Conservation (phyloP, 1,284 basidiomycete genomes). For the Xerocomus nothofagi region DNA sequence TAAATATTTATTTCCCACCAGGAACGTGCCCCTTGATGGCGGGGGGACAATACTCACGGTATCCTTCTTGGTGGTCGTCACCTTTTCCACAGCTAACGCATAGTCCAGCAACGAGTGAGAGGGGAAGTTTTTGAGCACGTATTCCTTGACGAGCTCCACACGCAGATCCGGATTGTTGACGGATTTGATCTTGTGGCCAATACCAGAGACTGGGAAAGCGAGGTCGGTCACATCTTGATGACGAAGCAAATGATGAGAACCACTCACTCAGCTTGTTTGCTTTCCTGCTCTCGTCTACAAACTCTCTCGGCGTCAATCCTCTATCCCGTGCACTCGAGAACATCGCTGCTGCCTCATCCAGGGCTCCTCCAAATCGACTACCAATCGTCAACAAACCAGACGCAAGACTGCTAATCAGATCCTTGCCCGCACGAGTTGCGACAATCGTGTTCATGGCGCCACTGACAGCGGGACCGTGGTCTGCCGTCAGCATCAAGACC, state of each 20-base stretch:
- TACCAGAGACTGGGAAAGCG: constrained; percentile 76
- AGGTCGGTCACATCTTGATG: background rate
- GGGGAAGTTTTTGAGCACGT: constrained; percentile 95
- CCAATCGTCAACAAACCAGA: constrained; percentile 98
- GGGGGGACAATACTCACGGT: constrained; percentile 54
- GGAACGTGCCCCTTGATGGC: background rate
- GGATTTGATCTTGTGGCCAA: constrained; percentile 99
- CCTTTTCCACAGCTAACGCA: constrained; percentile 97
- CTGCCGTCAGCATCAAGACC: constrained; percentile 98
- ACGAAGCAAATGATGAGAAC: background rate
- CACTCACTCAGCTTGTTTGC: constrained; percentile 89
- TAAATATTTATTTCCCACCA: background rate
- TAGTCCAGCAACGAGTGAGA: constrained; percentile 92
- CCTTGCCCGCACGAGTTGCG: constrained; percentile 97
- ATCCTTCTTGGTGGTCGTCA: constrained; percentile 98
- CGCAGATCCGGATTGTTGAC: constrained; percentile 97
- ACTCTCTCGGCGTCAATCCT: constrained; percentile 94
- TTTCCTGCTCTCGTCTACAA: constrained; percentile 95
- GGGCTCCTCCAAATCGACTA: constrained; percentile 98
- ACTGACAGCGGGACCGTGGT: constrained; percentile 96
- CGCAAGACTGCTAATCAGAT: constrained; percentile 94
- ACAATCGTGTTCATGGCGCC: constrained; percentile 99
- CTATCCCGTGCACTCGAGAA: constrained; percentile 91
- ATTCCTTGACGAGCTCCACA: constrained; percentile 98
- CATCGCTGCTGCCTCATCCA: constrained; percentile 96